phyloP scores from a whole-genome alignment of 371 early-diverging fungal genomes.

The Lichtheimia corymbifera region DNA sequence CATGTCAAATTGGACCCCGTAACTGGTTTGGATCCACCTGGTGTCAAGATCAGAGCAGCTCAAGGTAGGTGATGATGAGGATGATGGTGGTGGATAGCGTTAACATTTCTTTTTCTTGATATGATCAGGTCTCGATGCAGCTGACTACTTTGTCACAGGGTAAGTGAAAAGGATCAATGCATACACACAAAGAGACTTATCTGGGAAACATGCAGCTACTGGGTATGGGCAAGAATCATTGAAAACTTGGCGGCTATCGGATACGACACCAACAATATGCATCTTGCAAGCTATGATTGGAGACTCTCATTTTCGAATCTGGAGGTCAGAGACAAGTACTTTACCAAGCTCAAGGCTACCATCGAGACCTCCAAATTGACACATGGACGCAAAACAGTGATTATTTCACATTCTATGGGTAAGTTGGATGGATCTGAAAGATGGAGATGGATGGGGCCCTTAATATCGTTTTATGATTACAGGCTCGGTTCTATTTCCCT shows the following conservation, averaged over 20 bases:
- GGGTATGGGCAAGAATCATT: constrained; percentile 91
- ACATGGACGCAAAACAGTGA: constrained; percentile 62
- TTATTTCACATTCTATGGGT: constrained; percentile 72
- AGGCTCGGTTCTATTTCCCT: constrained; percentile 76
- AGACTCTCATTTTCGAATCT: constrained; percentile 82
- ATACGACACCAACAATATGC: constrained; percentile 88
- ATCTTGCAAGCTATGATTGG: constrained; percentile 94
- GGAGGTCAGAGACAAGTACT: constrained; percentile 86
- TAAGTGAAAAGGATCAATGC: constrained; percentile 20
- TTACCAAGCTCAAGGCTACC: constrained; percentile 73
- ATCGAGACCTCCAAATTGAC: constrained; percentile 68
- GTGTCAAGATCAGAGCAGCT: constrained; percentile 83
- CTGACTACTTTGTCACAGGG: constrained; percentile 93
- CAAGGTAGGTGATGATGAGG: constrained; percentile 49
- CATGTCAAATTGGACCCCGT: constrained; percentile 81
- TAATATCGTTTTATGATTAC: constrained; percentile 32
- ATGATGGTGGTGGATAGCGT: not conserved
- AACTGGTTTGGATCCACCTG: constrained; percentile 89
- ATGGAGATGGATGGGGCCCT: not conserved
- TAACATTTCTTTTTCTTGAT: too few relatives aligned
- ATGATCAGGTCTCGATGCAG: constrained; percentile 78
- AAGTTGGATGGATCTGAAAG: constrained; percentile 5
- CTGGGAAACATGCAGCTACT: constrained; percentile 55
- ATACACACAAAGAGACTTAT: not conserved
- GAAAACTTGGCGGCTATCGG: constrained; percentile 88